Conservation (phyloP, 2,329 filamentous ascomycete species). For the Dactylellina drechsleri region DNA sequence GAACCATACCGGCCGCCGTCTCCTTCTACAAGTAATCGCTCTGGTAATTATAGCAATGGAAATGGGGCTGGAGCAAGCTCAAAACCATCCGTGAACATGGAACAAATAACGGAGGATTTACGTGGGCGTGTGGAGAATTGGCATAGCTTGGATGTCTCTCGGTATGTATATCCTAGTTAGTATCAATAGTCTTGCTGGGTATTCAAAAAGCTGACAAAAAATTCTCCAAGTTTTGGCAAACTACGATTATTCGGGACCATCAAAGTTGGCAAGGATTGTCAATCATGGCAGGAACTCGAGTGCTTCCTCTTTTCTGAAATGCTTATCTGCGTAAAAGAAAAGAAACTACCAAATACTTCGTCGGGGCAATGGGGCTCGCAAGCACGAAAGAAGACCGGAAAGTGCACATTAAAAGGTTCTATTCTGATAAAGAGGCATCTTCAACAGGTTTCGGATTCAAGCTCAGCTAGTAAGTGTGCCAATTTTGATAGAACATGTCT, state of each 20-base stretch:
- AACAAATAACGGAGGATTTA: slow-evolving; percentile 86
- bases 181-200: slow-evolving; percentile 57
- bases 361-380: slow-evolving; percentile 74
- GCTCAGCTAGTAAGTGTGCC: slow-evolving; percentile 62
- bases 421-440: slow-evolving; percentile 98
- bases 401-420: slow-evolving; percentile 93
- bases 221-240: slow-evolving; percentile 78
- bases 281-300: slow-evolving; percentile 97
- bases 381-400: slow-evolving; percentile 71
- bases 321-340: slow-evolving; percentile 99
- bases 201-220: neutral
- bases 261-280: slow-evolving; percentile 92
- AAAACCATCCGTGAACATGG: slow-evolving; percentile 65
- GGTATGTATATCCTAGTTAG: slow-evolving; percentile 64
- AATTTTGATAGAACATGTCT: neutral
- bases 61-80: slow-evolving; percentile 42
- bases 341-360: slow-evolving; percentile 71
- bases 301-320: slow-evolving; percentile 98
- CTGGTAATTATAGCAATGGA: slow-evolving; percentile 28
- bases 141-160: slow-evolving; percentile 92
- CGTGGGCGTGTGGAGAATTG: slow-evolving; percentile 94
- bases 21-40: slow-evolving; percentile 65
- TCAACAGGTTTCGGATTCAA: slow-evolving; percentile 80
- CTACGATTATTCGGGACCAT: slow-evolving; percentile 88
- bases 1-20: slow-evolving; percentile 70